Base-by-base conservation (phyloP, 345 rosid species). In the Pugionium dolabratum region DNA sequence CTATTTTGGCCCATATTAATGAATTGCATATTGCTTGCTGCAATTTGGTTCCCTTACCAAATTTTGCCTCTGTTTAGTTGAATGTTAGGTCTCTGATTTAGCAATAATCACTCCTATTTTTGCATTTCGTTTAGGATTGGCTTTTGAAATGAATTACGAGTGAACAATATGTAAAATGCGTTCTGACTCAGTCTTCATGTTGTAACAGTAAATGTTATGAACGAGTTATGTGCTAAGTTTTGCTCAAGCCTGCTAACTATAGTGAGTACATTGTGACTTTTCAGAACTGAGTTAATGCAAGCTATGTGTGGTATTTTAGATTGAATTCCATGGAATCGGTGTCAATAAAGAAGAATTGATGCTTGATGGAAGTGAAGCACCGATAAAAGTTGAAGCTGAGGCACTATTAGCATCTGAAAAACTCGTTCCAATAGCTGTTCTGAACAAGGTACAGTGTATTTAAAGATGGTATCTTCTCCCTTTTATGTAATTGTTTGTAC, bases 281-380 rank as follows among this genome's bases (percentile, higher is more conserved):
- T 39, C 39, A 26, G 46, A 66, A 51, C 27, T 46, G 60, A 36
- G 43, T 62, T 74, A 47, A 74, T 6, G 25, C 35, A 62, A 67
- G 43, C 44, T 63, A 41, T 48, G 1, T 75, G 62, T 63, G 59
- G 44, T 63, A 18, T 62, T 55, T 29, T 64, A 94, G 99, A 82
- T 94, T 57, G 73, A 32, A 57, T 94, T 94, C 78, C 97, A 88
- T 75, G 99, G 99, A 60, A 88, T 94, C 75, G 81, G 74, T 56
- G 69, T 94, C 66, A 76, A 78, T 61, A 85, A 80, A 79, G 90
- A 87, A 64, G 95, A 94, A 59, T 78, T 91, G 43, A 52, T 90
- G 59, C 97, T 94, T 42, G 93, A 94, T 78, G 99, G 99, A 65
- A 94, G 99, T 79, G 99, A 90, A 60, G 95, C 96, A 60, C 99